phyloP scores from a whole-genome alignment of 202 grass and related monocot genomes.

The Panicum virgatum region DNA sequence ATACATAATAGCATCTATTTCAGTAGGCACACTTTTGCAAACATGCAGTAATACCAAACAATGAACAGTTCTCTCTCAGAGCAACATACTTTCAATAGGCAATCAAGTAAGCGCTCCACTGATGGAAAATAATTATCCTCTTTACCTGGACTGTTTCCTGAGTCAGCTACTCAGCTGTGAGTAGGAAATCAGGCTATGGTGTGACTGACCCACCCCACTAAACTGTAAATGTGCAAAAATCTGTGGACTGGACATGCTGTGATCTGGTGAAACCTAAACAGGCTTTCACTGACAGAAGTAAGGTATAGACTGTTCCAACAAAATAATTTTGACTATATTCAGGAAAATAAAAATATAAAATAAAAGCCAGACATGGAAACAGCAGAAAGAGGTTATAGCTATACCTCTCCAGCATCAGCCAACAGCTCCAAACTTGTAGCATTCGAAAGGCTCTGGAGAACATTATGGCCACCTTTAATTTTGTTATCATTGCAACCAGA shows the following conservation, averaged over 20 bases:
- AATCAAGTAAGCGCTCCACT: neutral
- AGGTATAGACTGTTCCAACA: neutral
- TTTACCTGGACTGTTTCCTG: neutral
- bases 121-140: neutral
- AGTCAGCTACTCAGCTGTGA: neutral
- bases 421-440: neutral
- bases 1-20: no score
- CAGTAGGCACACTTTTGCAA: neutral
- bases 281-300: neutral
- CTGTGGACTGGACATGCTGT: neutral
- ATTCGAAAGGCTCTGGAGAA: slow-evolving; percentile 1
- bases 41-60: neutral
- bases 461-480: neutral
- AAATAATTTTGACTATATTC: neutral
- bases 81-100: neutral
- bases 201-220: neutral
- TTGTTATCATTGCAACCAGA: neutral
- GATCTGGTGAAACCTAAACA: neutral
- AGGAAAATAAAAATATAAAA: neutral
- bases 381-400: neutral
- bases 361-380: neutral
- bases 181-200: neutral
- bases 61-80: neutral
- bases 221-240: neutral
- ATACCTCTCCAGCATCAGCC: neutral